These are phyloP conservation scores for Olyra latifolia DNA, from an alignment of 176 grass and related monocot genomes.

Conservation along the genomic window DNA sequence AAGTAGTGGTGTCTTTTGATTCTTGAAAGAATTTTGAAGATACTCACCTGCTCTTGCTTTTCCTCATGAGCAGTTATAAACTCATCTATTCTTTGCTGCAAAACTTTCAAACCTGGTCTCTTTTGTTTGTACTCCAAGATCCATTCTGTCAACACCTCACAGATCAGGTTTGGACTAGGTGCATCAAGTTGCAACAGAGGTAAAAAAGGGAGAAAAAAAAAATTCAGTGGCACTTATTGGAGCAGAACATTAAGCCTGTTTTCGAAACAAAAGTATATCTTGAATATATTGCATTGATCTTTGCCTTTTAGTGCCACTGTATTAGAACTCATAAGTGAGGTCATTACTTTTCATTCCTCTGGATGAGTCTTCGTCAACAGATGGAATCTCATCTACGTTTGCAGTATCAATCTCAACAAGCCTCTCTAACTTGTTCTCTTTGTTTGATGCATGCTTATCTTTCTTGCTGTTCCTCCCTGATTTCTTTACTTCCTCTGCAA, in stretches of 20 bases:
- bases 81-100: constrained; percentile 89
- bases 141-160: constrained; percentile 65
- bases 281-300: background rate
- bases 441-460: constrained; percentile 28
- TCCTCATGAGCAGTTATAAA: constrained; percentile 82
- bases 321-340: constrained; percentile 5
- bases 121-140: constrained; percentile 75
- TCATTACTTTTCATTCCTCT: constrained; percentile 93
- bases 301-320: background rate
- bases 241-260: background rate
- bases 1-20: background rate
- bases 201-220: background rate
- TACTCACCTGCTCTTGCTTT: constrained; percentile 72
- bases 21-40: constrained; percentile 16
- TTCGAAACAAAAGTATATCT: background rate
- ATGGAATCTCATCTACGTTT: constrained; percentile 59
- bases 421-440: constrained; percentile 39
- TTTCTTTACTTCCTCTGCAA: constrained; percentile 70
- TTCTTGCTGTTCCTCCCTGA: constrained; percentile 39
- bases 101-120: constrained; percentile 63
- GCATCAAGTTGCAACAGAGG: constrained; percentile 14
- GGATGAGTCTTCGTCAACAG: constrained; percentile 77
- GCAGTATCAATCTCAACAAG: constrained; percentile 37
- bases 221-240: background rate
- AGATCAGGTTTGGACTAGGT: constrained; percentile 22